phyloP scores from a whole-genome alignment of 2,329 filamentous ascomycete species.

The Capronia coronata region DNA sequence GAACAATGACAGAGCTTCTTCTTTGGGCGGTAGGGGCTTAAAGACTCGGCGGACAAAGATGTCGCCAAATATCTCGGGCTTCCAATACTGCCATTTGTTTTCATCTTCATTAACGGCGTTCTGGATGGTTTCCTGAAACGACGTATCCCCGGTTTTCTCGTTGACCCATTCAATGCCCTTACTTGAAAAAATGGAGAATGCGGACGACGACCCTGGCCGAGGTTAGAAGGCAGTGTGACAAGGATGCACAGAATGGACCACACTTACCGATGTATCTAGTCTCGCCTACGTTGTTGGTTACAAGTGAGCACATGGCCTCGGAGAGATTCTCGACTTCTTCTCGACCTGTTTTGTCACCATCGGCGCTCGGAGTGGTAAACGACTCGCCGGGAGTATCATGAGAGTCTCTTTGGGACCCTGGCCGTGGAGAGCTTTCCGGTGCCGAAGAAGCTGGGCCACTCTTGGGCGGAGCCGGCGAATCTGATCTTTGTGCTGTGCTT shows the following conservation, averaged over 20 bases:
- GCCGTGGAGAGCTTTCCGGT: conserved; percentile 13
- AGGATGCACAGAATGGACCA: background rate
- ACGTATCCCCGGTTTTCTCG: conserved; percentile 89
- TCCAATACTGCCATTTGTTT: conserved; percentile 96
- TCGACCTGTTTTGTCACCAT: conserved; percentile 36
- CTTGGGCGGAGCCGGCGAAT: conserved; percentile 19
- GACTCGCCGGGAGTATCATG: conserved; percentile 32
- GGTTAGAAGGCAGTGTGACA: conserved; percentile 25
- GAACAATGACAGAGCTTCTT: conserved; percentile 79
- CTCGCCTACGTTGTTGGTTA: conserved; percentile 91
- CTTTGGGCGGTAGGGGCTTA: conserved; percentile 72
- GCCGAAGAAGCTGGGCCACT: conserved; percentile 12
- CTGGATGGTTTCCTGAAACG: conserved; percentile 91
- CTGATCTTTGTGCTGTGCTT: conserved; percentile 8
- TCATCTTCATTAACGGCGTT: conserved; percentile 68
- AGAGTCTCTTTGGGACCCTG: conserved; percentile 17
- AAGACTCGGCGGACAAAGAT: conserved; percentile 82
- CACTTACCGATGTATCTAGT: conserved; percentile 83
- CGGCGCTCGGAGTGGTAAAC: conserved; percentile 23
- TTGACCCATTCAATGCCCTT: conserved; percentile 99
- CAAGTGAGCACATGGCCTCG: conserved; percentile 97
- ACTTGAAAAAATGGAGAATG: conserved; percentile 97
- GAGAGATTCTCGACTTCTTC: conserved; percentile 74
- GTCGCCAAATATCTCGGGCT: conserved; percentile 92
- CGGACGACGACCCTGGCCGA: conserved; percentile 75